Percentiles rank a stretch among this genome's conserved stretches.
Evolutionary conservation across 176 grass and related monocot genomes (phyloP).

Genomic region (Calamus simplicifolius): DNA sequence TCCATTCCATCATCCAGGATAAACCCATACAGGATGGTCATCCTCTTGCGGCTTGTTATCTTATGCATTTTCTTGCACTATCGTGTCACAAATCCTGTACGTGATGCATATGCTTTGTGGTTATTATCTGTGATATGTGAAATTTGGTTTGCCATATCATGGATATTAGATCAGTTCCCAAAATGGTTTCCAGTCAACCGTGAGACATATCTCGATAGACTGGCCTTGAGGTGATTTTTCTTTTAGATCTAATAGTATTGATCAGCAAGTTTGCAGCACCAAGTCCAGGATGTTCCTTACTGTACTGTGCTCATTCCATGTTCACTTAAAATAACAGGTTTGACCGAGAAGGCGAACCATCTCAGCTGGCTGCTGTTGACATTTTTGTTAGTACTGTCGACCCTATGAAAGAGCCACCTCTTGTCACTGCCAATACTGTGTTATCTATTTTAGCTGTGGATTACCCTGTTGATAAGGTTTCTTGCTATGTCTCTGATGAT

Average conservation of each 20-base stretch:
- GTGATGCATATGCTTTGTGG: conserved; percentile 73
- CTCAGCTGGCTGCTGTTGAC: conserved; percentile 87
- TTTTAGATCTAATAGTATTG: conserved; percentile 16
- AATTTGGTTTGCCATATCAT: conserved; percentile 96
- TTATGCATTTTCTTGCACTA: conserved; percentile 93
- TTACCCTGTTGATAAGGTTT: conserved; percentile 96
- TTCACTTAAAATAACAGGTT: conserved; percentile 53
- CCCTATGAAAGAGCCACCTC: conserved; percentile 94
- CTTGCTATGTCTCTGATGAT: conserved; percentile 99
- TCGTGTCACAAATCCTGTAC: conserved; percentile 92
- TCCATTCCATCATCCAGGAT: conserved; percentile 88
- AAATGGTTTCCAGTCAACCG: conserved; percentile 97
- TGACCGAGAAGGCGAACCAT: conserved; percentile 87
- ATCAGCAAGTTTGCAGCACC: not conserved
- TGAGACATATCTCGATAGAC: conserved; percentile 94
- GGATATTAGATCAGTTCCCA: conserved; percentile 99
- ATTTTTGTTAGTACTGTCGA: conserved; percentile 99
- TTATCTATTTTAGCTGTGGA: conserved; percentile 96
- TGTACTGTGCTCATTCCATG: not conserved
- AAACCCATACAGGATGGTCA: conserved; percentile 99
- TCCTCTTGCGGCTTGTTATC: conserved; percentile 75
- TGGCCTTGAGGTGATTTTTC: conserved; percentile 72
- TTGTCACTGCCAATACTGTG: conserved; percentile 98
- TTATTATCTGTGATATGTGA: conserved; percentile 94
- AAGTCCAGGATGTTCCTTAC: too few relatives aligned